Base-by-base conservation (phyloP, 768 basidiomycete species). In the Podaxis sp. region DNA sequence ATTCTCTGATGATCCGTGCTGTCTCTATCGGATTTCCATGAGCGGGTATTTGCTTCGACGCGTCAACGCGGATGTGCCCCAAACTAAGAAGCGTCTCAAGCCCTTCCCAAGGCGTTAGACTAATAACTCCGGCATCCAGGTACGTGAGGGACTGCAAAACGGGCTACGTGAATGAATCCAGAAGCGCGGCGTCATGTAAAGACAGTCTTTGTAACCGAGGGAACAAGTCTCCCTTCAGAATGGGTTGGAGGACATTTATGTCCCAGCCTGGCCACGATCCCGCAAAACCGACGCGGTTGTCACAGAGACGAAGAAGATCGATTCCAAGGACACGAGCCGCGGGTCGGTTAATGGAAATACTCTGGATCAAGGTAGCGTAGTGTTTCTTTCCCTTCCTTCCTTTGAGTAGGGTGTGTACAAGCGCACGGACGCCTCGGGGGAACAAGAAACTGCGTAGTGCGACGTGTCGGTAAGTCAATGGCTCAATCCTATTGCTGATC, bases 21-120 rank as follows among this genome's bases (percentile, higher is more conserved):
- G 30, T 33, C 28, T 53, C 52, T 8, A 30, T 33, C 30, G 52
- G 24, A 36, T 33, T 33, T 8, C n/a, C 52, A 8, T 2, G n/a
- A 53, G 33, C 15, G 13, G 26, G 28, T 33, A 53, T 13, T 28
- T n/a, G 28, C 52, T 53, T 53, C 8, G n/a, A 11, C 6, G 33
- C 52, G 52, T 53, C 52, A 53, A 53, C 28, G 13, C 52, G 52
- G 52, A 53, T 53, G n/a, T 53, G 52, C n/a, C 30, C 36, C 28
- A 53, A 11, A n/a, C 26, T 13, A 30, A n/a, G 30, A 53, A 53
- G 52, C 26, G 6, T 30, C 52, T 53, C 33, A 8, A 53, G 17
- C 1, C 52, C 22, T 7, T 30, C 30, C 15, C 24, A 53, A 53
- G 52, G 30, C 15, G 30, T n/a, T 17, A 28, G 33, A 30, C 30